Base-by-base conservation (phyloP, 352 stramenopile species). In the Peronospora tabacina region DNA sequence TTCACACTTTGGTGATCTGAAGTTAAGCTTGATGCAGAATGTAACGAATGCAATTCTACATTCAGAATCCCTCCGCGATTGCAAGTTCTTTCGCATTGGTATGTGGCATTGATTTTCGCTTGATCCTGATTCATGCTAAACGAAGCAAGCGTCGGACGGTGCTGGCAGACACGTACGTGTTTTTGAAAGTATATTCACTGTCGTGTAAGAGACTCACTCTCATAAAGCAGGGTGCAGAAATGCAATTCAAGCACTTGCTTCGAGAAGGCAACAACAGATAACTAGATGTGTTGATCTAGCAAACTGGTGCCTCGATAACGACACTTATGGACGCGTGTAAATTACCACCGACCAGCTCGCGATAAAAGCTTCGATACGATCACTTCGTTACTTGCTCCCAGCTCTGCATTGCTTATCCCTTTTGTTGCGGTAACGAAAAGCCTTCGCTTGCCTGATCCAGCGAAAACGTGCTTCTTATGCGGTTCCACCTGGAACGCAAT, bases 261-360 rank as follows among this genome's bases (percentile, higher is more conserved):
- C 42, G 77, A 90, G 50, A 75, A 90, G 63, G 61, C 63, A 9
- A 85, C 75, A 12, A 79, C 87, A 48, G 77, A 90, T 55, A 77
- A 90, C 32, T 77, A 3, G 80, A 90, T 52, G 77, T 86, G 51
- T 22, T 4, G 20, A 22, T 22, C 20, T 22, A 22, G 20, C 20
- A 22, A 22, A 22, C 20, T 22, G 20, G 20, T 22, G 20, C 4
- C 20, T 22, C 20, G 20, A 22, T 22, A 4, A 22, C 20, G 20
- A 22, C 20, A 22, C 4, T 4, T 22, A 22, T 2, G 20, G 20
- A 22, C 20, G 20, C 20, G 20, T 22, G 20, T 22, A 22, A 4
- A 22, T 22, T 22, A 22, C 20, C 20, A 22, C 20, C 20, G 20
- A 22, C 4, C 20, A 22, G 20, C 20, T 22, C 4, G 20, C 20